phyloP scores from a whole-genome alignment of 2,329 filamentous ascomycete species.

The Fusarium tuaranense region DNA sequence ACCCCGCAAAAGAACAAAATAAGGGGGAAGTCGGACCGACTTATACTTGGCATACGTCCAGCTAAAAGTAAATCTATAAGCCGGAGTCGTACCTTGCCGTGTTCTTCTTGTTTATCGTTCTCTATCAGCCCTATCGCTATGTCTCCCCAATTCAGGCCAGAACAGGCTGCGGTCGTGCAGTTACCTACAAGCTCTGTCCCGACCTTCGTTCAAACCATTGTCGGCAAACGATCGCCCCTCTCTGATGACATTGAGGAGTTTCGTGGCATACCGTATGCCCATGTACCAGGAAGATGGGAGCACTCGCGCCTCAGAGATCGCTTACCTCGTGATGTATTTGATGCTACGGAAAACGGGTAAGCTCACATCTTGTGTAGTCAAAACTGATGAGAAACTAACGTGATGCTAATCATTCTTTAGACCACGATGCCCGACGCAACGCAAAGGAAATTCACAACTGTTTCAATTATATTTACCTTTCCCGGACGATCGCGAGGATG shows the following conservation, averaged over 20 bases:
- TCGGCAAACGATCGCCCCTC: neutral
- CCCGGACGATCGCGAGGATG: neutral
- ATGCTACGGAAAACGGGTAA: neutral
- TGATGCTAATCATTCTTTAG: neutral
- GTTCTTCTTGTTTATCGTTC: too few relatives aligned
- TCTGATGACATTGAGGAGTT: neutral
- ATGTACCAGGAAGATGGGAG: neutral
- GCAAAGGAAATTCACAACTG: neutral
- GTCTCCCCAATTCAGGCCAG: too few relatives aligned
- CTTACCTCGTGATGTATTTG: neutral
- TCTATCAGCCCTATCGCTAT: too few relatives aligned
- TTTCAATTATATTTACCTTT: neutral
- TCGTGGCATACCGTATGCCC: neutral
- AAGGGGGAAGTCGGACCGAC: too few relatives aligned
- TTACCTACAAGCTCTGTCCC: neutral
- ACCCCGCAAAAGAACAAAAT: too few relatives aligned
- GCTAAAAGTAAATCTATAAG: too few relatives aligned
- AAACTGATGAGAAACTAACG: neutral
- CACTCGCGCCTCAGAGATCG: neutral
- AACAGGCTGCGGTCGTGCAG: neutral
- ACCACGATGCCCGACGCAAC: neutral
- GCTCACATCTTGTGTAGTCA: neutral
- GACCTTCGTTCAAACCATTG: neutral
- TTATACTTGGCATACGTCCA: too few relatives aligned
- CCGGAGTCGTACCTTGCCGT: too few relatives aligned